Percentiles rank a stretch among this genome's conserved stretches.
Conservation (phyloP, 176 grass and related monocot genomes). For the Miscanthus lutarioriparius region DNA sequence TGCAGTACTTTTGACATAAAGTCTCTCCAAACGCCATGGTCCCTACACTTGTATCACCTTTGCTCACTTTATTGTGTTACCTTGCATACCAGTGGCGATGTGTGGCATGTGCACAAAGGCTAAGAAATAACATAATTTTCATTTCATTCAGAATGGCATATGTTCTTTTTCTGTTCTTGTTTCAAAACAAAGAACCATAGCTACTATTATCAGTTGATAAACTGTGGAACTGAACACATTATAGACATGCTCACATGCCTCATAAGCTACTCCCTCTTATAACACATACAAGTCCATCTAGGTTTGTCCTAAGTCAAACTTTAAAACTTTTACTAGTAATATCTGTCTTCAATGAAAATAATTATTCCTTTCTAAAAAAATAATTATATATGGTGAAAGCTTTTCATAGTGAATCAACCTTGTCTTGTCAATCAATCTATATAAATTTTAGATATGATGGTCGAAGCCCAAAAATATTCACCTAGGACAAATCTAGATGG, state of each 20-base stretch:
- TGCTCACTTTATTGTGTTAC: constrained; percentile 8
- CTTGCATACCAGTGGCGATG: not conserved
- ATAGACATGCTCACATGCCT: not conserved
- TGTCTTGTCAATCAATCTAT: no score
- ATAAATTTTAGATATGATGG: no score
- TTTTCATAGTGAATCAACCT: not conserved
- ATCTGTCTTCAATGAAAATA: not conserved
- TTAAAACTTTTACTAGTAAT: not conserved
- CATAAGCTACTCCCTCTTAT: not conserved
- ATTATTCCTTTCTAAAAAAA: not conserved
- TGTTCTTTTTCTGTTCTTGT: not conserved
- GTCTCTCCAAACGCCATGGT: constrained; percentile 6
- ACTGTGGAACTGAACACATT: not conserved
- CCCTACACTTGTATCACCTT: constrained; percentile 23
- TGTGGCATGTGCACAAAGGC: constrained; percentile 1
- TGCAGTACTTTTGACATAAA: constrained; percentile 17
- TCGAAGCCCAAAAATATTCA: not conserved
- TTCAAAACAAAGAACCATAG: not conserved
- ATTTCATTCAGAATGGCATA: not conserved
- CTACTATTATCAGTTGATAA: not conserved
- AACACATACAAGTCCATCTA: not conserved
- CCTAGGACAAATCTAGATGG: not conserved
- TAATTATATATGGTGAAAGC: not conserved
- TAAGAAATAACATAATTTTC: not conserved
- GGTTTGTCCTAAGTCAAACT: not conserved